Evolutionary conservation across 2,329 filamentous ascomycete genomes (phyloP).

Genomic region (Trichoderma sp.): DNA sequence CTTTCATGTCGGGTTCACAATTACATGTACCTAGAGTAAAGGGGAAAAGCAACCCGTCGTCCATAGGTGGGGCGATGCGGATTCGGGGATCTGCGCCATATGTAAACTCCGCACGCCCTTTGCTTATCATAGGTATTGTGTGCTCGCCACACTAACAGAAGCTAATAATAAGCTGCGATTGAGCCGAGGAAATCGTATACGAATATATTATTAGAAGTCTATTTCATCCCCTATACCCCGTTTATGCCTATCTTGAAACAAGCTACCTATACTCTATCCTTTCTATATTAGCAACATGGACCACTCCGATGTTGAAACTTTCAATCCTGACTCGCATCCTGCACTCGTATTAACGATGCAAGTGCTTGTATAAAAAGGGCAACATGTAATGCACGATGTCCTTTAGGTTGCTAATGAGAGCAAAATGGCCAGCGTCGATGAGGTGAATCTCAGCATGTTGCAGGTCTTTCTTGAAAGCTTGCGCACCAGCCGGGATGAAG

Average conservation of each 20-base stretch:
- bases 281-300: not conserved
- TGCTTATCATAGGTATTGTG: not conserved
- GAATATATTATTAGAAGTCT: not conserved
- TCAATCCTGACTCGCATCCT: not conserved
- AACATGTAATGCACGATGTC: not conserved
- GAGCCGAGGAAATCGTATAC: not conserved
- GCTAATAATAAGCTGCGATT: not conserved
- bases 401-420: constrained; percentile 33
- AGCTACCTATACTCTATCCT: not conserved
- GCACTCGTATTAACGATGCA: not conserved
- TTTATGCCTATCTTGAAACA: not conserved
- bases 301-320: not conserved
- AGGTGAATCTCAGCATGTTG: constrained; percentile 52
- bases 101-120: constrained; percentile 10
- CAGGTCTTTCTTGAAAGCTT: constrained; percentile 57
- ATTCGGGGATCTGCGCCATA: not conserved
- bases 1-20: not conserved
- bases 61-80: not conserved
- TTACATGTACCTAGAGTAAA: not conserved
- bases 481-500: constrained; percentile 55
- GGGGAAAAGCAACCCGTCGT: not conserved
- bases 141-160: not conserved
- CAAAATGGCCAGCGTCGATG: constrained; percentile 62
- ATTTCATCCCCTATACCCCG: not conserved
- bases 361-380: not conserved